phyloP scores from a whole-genome alignment of 2,329 filamentous ascomycete genomes.

The Chaetomium olivaceum region DNA sequence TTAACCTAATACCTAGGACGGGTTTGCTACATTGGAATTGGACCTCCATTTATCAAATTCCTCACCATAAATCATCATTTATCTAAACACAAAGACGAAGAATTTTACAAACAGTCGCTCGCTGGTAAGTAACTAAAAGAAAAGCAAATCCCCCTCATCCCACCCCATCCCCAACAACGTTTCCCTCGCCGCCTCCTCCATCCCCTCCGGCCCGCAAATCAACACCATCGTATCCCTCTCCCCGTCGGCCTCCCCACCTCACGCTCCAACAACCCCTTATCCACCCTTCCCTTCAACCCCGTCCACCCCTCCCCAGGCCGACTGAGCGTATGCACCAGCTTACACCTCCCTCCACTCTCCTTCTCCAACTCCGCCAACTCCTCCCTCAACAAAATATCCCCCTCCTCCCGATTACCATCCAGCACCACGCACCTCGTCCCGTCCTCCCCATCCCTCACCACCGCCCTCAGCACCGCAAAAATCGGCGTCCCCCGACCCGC shows the following conservation, averaged over 20 bases:
- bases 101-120: slow-evolving; percentile 23
- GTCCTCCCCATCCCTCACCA: slow-evolving; percentile 62
- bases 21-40: background rate
- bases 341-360: slow-evolving; percentile 57
- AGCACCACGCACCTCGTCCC: slow-evolving; percentile 70
- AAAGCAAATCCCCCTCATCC: slow-evolving; percentile 70
- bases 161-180: slow-evolving; percentile 63
- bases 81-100: background rate
- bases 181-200: slow-evolving; percentile 67
- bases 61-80: background rate
- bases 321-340: slow-evolving; percentile 69
- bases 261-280: slow-evolving; percentile 59
- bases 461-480: slow-evolving; percentile 75
- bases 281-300: slow-evolving; percentile 68
- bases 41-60: background rate
- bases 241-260: slow-evolving; percentile 50
- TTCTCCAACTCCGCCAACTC: slow-evolving; percentile 67
- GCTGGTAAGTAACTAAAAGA: slow-evolving; percentile 57
- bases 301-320: slow-evolving; percentile 64
- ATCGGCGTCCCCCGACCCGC: slow-evolving; percentile 90
- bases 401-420: slow-evolving; percentile 73
- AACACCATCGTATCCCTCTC: slow-evolving; percentile 63
- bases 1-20: background rate
- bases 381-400: slow-evolving; percentile 77
- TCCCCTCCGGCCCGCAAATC: slow-evolving; percentile 73